Conservation (phyloP, 768 basidiomycete species). For the Podaxis mareebaensis region DNA sequence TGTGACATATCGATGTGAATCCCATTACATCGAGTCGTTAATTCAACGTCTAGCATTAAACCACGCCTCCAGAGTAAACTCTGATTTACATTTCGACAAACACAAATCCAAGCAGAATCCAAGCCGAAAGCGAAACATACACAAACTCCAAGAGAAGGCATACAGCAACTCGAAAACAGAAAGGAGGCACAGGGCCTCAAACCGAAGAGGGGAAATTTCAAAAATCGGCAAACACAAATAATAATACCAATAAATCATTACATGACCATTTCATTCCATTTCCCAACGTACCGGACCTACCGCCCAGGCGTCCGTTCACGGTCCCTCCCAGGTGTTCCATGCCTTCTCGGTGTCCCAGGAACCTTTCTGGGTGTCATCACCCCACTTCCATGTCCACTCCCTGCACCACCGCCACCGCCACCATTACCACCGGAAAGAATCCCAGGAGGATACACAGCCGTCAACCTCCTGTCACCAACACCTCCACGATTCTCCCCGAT, state of each 20-base stretch:
- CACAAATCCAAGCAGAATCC: not conserved
- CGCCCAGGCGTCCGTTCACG: slow-evolving; percentile 23
- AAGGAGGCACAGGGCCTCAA: too few relatives aligned
- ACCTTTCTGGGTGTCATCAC: slow-evolving; percentile 55
- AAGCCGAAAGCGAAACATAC: not conserved
- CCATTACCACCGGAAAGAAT: slow-evolving; percentile 6
- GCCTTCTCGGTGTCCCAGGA: slow-evolving; percentile 65
- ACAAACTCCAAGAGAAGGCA: too few relatives aligned
- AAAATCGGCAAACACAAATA: slow-evolving; percentile 5
- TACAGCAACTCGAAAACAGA: too few relatives aligned
- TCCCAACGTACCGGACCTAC: not conserved
- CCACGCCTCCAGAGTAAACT: not conserved
- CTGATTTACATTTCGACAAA: not conserved
- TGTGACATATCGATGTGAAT: too few relatives aligned
- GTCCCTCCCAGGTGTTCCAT: slow-evolving; percentile 31
- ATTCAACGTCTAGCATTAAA: too few relatives aligned
- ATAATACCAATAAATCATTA: not conserved
- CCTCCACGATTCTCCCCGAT: slow-evolving; percentile 53
- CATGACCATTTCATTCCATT: not conserved
- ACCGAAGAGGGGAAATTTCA: too few relatives aligned
- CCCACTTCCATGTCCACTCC: not conserved
- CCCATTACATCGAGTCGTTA: too few relatives aligned
- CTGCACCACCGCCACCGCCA: not conserved
- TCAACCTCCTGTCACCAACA: slow-evolving; percentile 51
- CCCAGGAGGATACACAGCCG: slow-evolving; percentile 43